Percentiles rank a stretch among this genome's conserved stretches.
Evolutionary conservation across 2,329 filamentous ascomycete species (phyloP).

Genomic region (Hypoxylon sp.): DNA sequence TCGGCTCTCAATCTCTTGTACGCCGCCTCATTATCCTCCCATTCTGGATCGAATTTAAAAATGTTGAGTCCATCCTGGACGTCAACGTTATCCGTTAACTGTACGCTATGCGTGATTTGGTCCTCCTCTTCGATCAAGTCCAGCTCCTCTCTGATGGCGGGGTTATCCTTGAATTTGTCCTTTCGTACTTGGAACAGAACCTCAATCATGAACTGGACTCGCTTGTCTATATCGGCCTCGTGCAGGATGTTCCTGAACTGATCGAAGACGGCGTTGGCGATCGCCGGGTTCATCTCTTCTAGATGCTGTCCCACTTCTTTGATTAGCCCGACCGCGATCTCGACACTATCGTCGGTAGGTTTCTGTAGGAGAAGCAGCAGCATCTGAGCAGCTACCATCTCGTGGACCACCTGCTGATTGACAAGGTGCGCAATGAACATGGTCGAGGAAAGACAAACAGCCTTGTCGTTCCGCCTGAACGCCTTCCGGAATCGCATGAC

Average conservation of each 20-base stretch:
- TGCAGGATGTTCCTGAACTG: constrained; percentile 96
- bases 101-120: constrained; percentile 90
- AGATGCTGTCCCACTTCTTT: constrained; percentile 93
- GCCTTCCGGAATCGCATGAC: constrained; percentile 95
- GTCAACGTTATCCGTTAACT: constrained; percentile 85
- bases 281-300: constrained; percentile 92
- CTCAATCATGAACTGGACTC: constrained; percentile 99
- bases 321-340: constrained; percentile 94
- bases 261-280: constrained; percentile 91
- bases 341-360: constrained; percentile 96
- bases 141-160: constrained; percentile 88
- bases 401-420: constrained; percentile 95
- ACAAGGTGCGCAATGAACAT: constrained; percentile 95
- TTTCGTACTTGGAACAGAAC: constrained; percentile 96
- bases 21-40: constrained; percentile 89
- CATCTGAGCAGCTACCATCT: constrained; percentile 93
- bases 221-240: constrained; percentile 96
- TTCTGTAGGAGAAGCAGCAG: constrained; percentile 92
- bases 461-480: constrained; percentile 96
- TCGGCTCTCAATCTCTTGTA: constrained; percentile 93
- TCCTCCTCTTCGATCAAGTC: constrained; percentile 98
- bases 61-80: constrained; percentile 91
- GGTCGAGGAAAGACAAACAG: constrained; percentile 90
- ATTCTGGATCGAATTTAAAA: constrained; percentile 93
- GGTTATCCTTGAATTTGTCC: constrained; percentile 96